Evolutionary conservation across 805 yeast genomes (phyloP).

Genomic region (Helenozyma rhizophorensis): DNA sequence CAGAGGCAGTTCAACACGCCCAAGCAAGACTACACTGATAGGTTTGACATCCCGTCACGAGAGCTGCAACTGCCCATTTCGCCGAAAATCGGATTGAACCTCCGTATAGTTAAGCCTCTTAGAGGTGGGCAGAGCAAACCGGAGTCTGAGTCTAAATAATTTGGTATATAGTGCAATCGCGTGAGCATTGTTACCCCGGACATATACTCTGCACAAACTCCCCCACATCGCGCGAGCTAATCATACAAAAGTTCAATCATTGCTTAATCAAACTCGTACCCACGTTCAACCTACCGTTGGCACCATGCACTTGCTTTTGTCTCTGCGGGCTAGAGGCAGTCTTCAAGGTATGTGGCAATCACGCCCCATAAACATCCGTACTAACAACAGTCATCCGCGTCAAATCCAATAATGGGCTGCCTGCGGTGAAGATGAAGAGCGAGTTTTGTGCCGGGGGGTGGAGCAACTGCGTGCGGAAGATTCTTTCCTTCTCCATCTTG

Average conservation of each 20-base stretch:
- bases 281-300: too few species aligned
- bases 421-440: conserved; percentile 10
- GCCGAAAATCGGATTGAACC: conserved; percentile 47
- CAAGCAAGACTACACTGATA: not conserved
- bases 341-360: conserved; percentile 13
- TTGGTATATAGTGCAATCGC: too few species aligned
- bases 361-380: not conserved
- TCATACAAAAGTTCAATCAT: too few species aligned
- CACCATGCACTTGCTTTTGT: conserved; percentile 5
- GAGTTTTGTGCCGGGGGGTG: conserved; percentile 15
- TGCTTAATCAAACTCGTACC: too few species aligned
- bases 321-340: conserved; percentile 9
- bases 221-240: too few species aligned
- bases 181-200: too few species aligned
- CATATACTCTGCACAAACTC: too few species aligned
- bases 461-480: conserved; percentile 19
- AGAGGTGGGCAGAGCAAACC: conserved; percentile 41
- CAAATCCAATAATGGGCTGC: conserved; percentile 5
- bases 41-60: not conserved
- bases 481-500: conserved; percentile 17
- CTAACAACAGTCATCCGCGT: conserved; percentile 19
- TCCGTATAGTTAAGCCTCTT: conserved; percentile 59
- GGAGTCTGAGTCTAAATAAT: too few species aligned
- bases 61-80: conserved; percentile 16
- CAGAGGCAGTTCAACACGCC: not conserved